Conservation (phyloP, 1,284 basidiomycete species). For the Pyrrhoderma noxium region DNA sequence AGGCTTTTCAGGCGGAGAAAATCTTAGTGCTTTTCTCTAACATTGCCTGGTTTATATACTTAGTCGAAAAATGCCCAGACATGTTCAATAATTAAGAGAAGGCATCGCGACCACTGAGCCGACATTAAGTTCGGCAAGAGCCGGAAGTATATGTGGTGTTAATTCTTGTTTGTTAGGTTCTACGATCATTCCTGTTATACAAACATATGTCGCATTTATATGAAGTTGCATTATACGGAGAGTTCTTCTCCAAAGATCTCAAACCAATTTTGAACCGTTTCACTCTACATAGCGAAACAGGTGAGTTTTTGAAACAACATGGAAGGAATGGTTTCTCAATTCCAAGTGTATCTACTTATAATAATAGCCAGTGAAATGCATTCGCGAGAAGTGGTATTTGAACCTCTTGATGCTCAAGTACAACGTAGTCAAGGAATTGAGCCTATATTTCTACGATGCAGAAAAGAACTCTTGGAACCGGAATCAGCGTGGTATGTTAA, state of each 20-base stretch:
- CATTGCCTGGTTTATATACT: neutral
- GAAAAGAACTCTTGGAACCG: constrained; percentile 56
- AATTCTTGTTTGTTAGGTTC: constrained; percentile 14
- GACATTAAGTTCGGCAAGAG: neutral
- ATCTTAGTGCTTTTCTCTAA: constrained; percentile 18
- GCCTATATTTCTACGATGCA: constrained; percentile 63
- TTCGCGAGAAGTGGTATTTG: constrained; percentile 64
- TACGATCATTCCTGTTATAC: constrained; percentile 19
- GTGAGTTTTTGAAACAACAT: constrained; percentile 1
- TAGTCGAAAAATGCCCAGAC: neutral
- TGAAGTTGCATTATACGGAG: constrained; percentile 72
- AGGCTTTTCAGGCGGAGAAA: constrained; percentile 8
- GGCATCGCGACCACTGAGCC: neutral
- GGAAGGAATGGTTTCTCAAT: too few species aligned
- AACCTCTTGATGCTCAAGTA: constrained; percentile 57
- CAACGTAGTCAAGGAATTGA: constrained; percentile 54
- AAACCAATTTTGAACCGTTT: constrained; percentile 67
- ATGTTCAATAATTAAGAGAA: neutral
- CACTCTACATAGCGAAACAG: constrained; percentile 65
- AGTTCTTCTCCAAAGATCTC: constrained; percentile 54
- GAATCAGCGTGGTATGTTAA: constrained; percentile 50
- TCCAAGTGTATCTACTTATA: constrained; percentile 21
- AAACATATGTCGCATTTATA: constrained; percentile 50
- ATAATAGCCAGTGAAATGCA: constrained; percentile 38
- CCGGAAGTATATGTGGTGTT: neutral